Base-by-base conservation (phyloP, 805 yeast genomes). In the Sporopachydermia lactativora region DNA sequence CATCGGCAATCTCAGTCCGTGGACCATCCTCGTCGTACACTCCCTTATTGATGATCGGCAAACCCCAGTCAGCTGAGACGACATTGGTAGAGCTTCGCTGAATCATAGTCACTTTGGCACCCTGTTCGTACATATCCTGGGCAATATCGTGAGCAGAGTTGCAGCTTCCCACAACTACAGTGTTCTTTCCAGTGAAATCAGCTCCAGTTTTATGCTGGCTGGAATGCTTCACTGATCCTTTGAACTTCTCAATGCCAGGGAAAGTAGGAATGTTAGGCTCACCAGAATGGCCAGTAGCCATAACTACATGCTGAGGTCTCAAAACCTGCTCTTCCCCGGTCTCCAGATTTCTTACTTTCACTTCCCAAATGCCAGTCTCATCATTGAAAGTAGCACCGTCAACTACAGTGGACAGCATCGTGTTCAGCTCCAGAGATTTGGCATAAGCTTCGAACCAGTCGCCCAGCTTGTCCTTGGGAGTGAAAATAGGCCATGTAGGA, bases 281-380 rank as follows among this genome's bases (percentile, higher is more conserved):
- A 39, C 71, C 70, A 6, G 70, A 65, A 37, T 63, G 65, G 15
- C 72, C 72, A 6, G 71, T 65, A 15, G 69, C 62, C 53, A 66
- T 52, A 15, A 66, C 61, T 2, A 66, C 34, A 45, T 66, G 70
- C 17, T 55, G 52, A 41, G 68, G 68, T 13, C 46, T 24, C 17
- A 63, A 43, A 37, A 51, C 46, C 3, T 39, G 35, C 15, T 41
- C 18, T 11, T 13, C 5, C n/a, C 19, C 39, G 4, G 31, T 45
- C 4, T 50, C 43, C 39, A 53, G 52, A 41, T 59, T 58, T 36
- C 45, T 37, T 14, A 64, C 50, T 1, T 52, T 41, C 24, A 63
- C 66, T 4, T 44, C 49, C 70, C 70, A 65, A 17, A 44, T 42
- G 37, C 51, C 52, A 3, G 43, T 43, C 0, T 17, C 36, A 4